A percentile compares a stretch with the other conserved stretches of the same genome.
Evolutionary conservation across 2,329 filamentous ascomycete genomes (phyloP).

Genomic region (Cryphonectria parasitica): DNA sequence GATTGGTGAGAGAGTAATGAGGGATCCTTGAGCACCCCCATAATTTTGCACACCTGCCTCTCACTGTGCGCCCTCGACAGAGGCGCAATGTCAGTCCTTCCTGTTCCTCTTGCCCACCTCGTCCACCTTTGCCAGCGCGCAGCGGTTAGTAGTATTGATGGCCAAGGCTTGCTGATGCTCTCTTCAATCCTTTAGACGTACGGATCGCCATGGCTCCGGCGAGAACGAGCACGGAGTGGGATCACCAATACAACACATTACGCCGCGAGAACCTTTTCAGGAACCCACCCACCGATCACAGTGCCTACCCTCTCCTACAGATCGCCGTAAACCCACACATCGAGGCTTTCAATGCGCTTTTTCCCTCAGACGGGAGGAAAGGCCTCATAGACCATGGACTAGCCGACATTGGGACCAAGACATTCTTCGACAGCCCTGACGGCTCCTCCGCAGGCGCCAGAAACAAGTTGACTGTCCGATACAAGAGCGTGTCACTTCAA

Average conservation of each 20-base stretch:
- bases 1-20: neutral
- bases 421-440: constrained; percentile 81
- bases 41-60: neutral
- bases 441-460: constrained; percentile 60
- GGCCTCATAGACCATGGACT: constrained; percentile 72
- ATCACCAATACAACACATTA: constrained; percentile 82
- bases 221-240: constrained; percentile 73
- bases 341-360: constrained; percentile 92
- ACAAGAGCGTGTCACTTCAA: constrained; percentile 81
- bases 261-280: constrained; percentile 87
- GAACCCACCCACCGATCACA: constrained; percentile 83
- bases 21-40: neutral
- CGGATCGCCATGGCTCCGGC: constrained; percentile 53
- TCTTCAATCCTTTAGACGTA: neutral
- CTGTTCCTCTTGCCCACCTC: neutral
- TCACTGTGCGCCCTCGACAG: neutral
- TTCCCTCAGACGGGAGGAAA: constrained; percentile 67
- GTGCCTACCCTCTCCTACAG: constrained; percentile 85
- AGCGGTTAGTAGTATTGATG: neutral
- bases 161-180: neutral
- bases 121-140: neutral
- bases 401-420: constrained; percentile 87
- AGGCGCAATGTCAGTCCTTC: neutral
- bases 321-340: constrained; percentile 89
- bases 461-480: constrained; percentile 77